A percentile compares a stretch with the other conserved stretches of the same genome.
Evolutionary conservation across 257 asterid species (phyloP).

Genomic region (Coffea canephora): DNA sequence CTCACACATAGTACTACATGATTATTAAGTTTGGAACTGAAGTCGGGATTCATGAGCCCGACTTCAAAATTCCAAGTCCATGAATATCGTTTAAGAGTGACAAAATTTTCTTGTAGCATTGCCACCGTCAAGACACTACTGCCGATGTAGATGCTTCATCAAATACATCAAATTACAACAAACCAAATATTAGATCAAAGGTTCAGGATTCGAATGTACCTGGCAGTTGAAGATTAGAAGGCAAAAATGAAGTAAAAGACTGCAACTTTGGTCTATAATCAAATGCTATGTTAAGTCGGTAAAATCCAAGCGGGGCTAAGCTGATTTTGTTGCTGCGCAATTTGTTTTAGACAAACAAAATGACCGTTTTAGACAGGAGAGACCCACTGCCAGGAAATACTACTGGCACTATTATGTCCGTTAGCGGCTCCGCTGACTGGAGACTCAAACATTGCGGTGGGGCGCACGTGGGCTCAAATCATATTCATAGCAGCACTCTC

Average conservation of each 20-base stretch:
- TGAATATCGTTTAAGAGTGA: background rate
- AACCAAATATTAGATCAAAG: background rate
- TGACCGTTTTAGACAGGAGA: background rate
- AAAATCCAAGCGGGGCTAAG: background rate
- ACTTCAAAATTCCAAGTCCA: background rate
- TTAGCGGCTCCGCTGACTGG: background rate
- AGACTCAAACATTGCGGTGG: constrained; percentile 17
- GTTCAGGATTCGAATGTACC: too few relatives aligned
- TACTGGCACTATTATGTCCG: background rate
- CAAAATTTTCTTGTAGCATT: background rate
- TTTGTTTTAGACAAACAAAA: background rate
- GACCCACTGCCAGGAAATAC: background rate
- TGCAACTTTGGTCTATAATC: background rate
- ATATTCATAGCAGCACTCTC: too few relatives aligned
- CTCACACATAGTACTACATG: too few relatives aligned
- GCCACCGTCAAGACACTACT: background rate
- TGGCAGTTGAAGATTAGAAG: too few relatives aligned
- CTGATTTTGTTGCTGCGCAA: background rate
- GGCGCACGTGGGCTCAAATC: background rate
- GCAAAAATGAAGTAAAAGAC: too few relatives aligned
- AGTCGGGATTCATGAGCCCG: background rate
- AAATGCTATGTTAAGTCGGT: background rate
- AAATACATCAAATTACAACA: too few relatives aligned
- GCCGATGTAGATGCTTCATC: background rate
- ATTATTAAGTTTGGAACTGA: too few relatives aligned